phyloP scores from a whole-genome alignment of 2,329 filamentous ascomycete species.

The Paracoccidioides lutzii region DNA sequence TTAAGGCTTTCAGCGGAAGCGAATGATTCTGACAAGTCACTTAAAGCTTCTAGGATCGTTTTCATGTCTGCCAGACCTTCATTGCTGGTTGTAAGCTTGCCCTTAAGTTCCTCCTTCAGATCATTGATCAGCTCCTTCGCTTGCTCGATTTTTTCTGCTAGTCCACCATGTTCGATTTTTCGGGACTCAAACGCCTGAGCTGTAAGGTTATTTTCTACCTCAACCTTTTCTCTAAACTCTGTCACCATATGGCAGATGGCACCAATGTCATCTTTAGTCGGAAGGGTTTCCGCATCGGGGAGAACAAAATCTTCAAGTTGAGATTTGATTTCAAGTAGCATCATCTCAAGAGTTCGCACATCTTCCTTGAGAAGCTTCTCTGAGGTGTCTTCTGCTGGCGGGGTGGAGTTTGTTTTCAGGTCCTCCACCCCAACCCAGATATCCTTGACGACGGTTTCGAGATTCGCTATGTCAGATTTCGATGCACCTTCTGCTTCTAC shows the following conservation, averaged over 20 bases:
- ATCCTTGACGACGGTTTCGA: constrained; percentile 69
- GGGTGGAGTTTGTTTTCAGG: constrained; percentile 36
- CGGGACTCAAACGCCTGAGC: constrained; percentile 71
- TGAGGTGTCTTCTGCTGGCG: constrained; percentile 29
- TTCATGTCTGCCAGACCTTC: constrained; percentile 45
- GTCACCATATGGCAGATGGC: constrained; percentile 58
- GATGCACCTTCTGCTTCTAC: constrained; percentile 56
- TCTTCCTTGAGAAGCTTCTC: constrained; percentile 69
- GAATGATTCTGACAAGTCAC: constrained; percentile 42
- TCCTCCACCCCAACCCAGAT: constrained; percentile 66
- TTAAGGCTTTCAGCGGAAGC: constrained; percentile 49
- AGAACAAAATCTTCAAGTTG: constrained; percentile 61
- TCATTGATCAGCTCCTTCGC: constrained; percentile 67
- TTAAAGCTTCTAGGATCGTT: constrained; percentile 53
- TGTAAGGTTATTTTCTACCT: constrained; percentile 57
- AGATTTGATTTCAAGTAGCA: constrained; percentile 74
- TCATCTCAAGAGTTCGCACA: constrained; percentile 64
- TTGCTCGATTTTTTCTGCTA: constrained; percentile 65
- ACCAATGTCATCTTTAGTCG: constrained; percentile 63
- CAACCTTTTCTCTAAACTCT: constrained; percentile 51
- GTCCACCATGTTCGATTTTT: constrained; percentile 66
- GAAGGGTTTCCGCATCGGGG: constrained; percentile 56
- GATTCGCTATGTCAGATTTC: constrained; percentile 61
- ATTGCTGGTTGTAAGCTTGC: constrained; percentile 62
- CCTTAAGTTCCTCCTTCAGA: constrained; percentile 62